These are phyloP conservation scores for Vaccinium myrtillus DNA, from an alignment of 148 eudicot species.

Conservation along the genomic window DNA sequence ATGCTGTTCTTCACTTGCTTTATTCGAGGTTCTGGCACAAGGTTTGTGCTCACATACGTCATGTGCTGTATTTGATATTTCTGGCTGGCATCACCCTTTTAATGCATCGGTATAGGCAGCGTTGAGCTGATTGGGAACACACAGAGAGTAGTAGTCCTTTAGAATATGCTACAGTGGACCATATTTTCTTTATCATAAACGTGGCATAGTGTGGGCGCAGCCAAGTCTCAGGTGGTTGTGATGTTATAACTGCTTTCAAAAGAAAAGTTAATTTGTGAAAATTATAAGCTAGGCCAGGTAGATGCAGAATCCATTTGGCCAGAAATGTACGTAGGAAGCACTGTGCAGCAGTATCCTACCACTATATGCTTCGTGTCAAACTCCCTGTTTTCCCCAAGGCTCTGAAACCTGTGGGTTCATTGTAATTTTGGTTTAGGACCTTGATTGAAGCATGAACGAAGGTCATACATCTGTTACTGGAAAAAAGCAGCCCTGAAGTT, in stretches of 20 bases:
- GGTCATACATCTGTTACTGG: neutral
- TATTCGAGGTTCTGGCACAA: slow-evolving; percentile 99
- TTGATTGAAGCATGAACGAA: too few relatives aligned
- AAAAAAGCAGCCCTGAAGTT: neutral
- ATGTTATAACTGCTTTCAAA: slow-evolving; percentile 2
- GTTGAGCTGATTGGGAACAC: neutral
- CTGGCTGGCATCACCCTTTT: neutral
- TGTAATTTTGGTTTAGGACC: neutral
- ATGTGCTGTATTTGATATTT: neutral
- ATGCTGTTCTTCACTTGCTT: slow-evolving; percentile 98
- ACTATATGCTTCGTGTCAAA: neutral
- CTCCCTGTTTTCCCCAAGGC: neutral
- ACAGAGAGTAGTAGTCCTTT: neutral
- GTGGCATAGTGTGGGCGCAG: neutral
- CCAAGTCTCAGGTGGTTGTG: neutral
- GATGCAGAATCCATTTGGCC: neutral
- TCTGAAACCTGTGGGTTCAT: neutral
- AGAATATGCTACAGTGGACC: neutral
- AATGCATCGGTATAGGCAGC: neutral
- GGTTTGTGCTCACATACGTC: slow-evolving; percentile 37
- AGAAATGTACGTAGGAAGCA: neutral
- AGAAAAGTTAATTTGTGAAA: neutral
- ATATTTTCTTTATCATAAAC: neutral
- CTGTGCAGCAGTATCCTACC: neutral
- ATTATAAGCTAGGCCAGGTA: neutral